Conservation (phyloP, 352 stramenopile genomes). For the Phytophthora agathidicida region DNA sequence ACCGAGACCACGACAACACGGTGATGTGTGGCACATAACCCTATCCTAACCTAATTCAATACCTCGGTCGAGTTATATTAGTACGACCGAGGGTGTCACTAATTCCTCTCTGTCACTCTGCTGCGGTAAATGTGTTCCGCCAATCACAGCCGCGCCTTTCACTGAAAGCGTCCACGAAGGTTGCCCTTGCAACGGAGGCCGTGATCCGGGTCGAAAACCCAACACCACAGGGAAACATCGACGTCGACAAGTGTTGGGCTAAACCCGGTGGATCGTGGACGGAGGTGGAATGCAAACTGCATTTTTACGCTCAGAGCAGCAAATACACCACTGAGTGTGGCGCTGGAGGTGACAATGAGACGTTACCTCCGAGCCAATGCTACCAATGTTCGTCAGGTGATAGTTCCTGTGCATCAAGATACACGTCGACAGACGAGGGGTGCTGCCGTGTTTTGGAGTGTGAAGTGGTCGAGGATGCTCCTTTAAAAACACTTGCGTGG, state of each 20-base stretch:
- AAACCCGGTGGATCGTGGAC: slow-evolving; percentile 10
- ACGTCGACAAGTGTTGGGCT: slow-evolving; percentile 35
- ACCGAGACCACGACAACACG: too few species aligned
- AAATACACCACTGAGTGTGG: slow-evolving; percentile 23
- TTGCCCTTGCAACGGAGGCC: too few species aligned
- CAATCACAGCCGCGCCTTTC: too few species aligned
- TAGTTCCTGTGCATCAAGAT: slow-evolving; percentile 14
- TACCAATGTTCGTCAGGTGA: slow-evolving; percentile 23
- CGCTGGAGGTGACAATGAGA: slow-evolving; percentile 13
- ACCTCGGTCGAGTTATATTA: too few species aligned
- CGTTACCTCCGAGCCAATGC: slow-evolving; percentile 20
- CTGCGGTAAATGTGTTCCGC: too few species aligned
- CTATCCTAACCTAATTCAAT: too few species aligned
- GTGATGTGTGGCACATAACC: too few species aligned
- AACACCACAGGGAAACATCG: slow-evolving; percentile 17
- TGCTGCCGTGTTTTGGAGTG: slow-evolving; percentile 27
- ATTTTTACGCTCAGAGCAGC: slow-evolving; percentile 32
- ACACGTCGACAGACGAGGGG: slow-evolving; percentile 22
- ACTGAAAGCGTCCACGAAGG: too few species aligned
- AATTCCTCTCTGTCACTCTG: too few species aligned
- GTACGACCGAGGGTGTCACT: too few species aligned
- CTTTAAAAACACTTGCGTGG: slow-evolving; percentile 22
- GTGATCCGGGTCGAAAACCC: too few species aligned
- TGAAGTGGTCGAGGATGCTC: slow-evolving; percentile 1
- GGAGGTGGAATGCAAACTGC: slow-evolving; percentile 18